Evolutionary conservation across 306 rosid species (phyloP), one percentile per base, ranked within the genome.

Genomic region (Lathyrus tuberosus): DNA sequence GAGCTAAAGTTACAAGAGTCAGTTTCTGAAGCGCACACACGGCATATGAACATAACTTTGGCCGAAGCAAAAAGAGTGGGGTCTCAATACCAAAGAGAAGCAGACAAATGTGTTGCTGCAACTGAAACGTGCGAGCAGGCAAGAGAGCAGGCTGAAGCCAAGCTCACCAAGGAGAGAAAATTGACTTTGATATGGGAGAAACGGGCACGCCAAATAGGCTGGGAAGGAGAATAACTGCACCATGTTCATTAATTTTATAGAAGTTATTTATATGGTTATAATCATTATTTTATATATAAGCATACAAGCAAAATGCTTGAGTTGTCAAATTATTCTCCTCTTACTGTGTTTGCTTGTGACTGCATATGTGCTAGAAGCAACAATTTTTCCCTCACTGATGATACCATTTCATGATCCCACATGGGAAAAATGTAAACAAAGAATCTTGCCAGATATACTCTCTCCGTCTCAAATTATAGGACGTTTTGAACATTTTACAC

Each of bases 51-150:
- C 81, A 67, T 87, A 72, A 88, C 99, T 17, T 67, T 88, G 75
- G 91, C 82, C 3, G 99, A 88, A 76, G 97, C 99, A 2, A 94
- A 85, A 79, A 73, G 97, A 80, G 83, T 86, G 43, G 99, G 97
- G 59, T 74, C 94, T 73, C 96, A 88, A 83, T 94, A 94, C 85
- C 97, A 90, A 84, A 88, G 84, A 73, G 99, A 94, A 86, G 96
- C 97, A 26, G 99, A 88, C 71, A 94, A 94, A 76, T 94, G 99
- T 71, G 83, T 85, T 65, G 81, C 95, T 60, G 96, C 97, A 4
- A 94, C 96, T 10, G 96, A 94, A 86, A 91, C 97, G 16, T 94
- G 99, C 46, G 99, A 94, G 87, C 92, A 85, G 75, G 96, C 97
- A 42, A 83, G 97, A 70, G 98, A 94, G 72, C 85, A 70, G 4